Evolutionary conservation across 495 filamentous ascomycete genomes (phyloP).

Genomic region (Penicillium pancosmium): DNA sequence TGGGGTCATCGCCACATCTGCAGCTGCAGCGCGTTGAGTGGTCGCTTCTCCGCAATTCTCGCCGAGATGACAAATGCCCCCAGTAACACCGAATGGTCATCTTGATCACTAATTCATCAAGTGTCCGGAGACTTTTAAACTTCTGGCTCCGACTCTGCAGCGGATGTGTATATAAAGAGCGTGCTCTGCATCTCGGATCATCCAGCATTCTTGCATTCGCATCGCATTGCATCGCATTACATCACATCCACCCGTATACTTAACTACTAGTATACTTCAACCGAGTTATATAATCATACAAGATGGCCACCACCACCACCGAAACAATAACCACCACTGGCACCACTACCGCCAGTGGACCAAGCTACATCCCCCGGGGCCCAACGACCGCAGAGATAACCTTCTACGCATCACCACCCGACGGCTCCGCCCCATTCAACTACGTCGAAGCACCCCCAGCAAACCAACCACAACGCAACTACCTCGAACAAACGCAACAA

Average conservation of each 20-base stretch:
- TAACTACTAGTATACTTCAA: constrained; percentile 5
- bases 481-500: constrained; percentile 38
- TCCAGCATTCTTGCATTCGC: constrained; percentile 5
- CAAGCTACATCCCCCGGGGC: constrained; percentile 61
- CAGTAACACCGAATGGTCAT: constrained; percentile 3
- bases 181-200: background rate
- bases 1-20: constrained; percentile 15
- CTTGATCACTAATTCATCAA: constrained; percentile 20
- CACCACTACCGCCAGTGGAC: constrained; percentile 2
- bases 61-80: constrained; percentile 23
- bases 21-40: constrained; percentile 9
- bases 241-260: background rate
- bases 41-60: constrained; percentile 17
- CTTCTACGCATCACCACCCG: constrained; percentile 68
- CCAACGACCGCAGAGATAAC: constrained; percentile 64
- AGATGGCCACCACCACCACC: constrained; percentile 14
- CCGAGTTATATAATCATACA: background rate
- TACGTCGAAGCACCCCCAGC: constrained; percentile 67
- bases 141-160: background rate
- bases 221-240: background rate
- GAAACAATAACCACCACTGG: constrained; percentile 10
- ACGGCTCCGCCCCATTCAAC: constrained; percentile 67
- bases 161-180: background rate
- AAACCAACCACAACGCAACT: constrained; percentile 66
- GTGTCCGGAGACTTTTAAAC: background rate